Percentiles rank a stretch among this genome's conserved stretches.
Conservation (phyloP, 768 basidiomycete genomes). For the Leccinum aurantiacum region DNA sequence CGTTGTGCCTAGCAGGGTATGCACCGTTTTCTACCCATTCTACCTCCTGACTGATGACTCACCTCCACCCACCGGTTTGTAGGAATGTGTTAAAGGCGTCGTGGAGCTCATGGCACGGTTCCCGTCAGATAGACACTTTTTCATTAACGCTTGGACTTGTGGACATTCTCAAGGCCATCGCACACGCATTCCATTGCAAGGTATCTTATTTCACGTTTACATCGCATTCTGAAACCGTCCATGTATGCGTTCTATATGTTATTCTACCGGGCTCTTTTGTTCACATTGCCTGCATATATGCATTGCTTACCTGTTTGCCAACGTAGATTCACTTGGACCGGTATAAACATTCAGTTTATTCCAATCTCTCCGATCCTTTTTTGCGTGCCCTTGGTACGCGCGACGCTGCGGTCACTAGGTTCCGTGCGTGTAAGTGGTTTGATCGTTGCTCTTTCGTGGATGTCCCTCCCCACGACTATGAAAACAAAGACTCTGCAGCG, state of each 20-base stretch:
- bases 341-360: constrained; percentile 77
- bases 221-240: background rate
- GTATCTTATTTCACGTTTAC: constrained; percentile 33
- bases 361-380: constrained; percentile 52
- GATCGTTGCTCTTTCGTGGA: constrained; percentile 66
- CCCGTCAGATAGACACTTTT: constrained; percentile 70
- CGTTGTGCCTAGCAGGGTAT: constrained; percentile 61
- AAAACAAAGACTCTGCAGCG: constrained; percentile 6
- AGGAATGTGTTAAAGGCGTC: constrained; percentile 65
- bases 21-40: background rate
- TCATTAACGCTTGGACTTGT: constrained; percentile 93
- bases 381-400: constrained; percentile 58
- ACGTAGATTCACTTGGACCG: constrained; percentile 84
- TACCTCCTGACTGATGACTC: background rate
- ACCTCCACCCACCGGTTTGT: background rate
- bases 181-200: constrained; percentile 60
- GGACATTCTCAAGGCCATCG: constrained; percentile 83
- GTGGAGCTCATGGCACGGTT: constrained; percentile 70
- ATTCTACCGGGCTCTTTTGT: background rate
- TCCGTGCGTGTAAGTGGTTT: constrained; percentile 92
- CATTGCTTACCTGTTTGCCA: constrained; percentile 6
- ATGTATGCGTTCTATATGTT: background rate
- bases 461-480: constrained; percentile 33
- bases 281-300: constrained; percentile 5
- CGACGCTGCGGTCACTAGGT: constrained; percentile 65